Evolutionary conservation across 495 filamentous ascomycete genomes (phyloP), one percentile per base, ranked within the genome.

Genomic region (Penicillium paxilli): DNA sequence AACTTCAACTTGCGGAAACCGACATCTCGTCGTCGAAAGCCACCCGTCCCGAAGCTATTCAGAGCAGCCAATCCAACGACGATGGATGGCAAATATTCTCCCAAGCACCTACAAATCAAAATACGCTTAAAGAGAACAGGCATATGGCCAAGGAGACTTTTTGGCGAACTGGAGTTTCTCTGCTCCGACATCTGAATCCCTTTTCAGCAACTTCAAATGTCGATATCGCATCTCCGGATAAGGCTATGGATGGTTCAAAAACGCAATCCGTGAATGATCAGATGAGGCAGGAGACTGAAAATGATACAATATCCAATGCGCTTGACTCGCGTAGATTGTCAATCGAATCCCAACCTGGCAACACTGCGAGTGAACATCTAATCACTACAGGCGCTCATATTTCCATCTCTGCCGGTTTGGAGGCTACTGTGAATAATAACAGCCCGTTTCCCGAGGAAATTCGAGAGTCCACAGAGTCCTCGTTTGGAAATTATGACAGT

Each of bases 51-150:
- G 10, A 23, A 21, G 20, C 12, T 14, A 6, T 4, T 21, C 21
- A 54, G 11, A 32, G 16, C 28, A 45, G 28, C 10, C 17, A 28
- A 6, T 30, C 4, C 22, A 9, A 52, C 17, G 42, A 14, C 3
- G 2, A 1, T 23, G 32, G 17, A 21, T 59, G 61, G 14, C 52
- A 46, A n/a, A 20, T 67, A 1, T 55, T 47, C 20, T 63, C 64
- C 9, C 63, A 63, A 19, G 22, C 49, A 2, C 48, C 41, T 1
- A 9, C 35, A 14, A 21, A 44, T 17, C 33, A 54, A n/a, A 20
- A 55, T 14, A 30, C 22, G 47, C 3, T 2, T 4, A 2, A 4
- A 17, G 23, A 52, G 12, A 3, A 23, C 16, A 35, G 21, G 20
- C 11, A 10, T 7, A 35, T 38, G 8, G 9, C 17, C 5, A 37